Base-by-base conservation (phyloP, 2,329 filamentous ascomycete genomes). In the Fusarium armeniacum region DNA sequence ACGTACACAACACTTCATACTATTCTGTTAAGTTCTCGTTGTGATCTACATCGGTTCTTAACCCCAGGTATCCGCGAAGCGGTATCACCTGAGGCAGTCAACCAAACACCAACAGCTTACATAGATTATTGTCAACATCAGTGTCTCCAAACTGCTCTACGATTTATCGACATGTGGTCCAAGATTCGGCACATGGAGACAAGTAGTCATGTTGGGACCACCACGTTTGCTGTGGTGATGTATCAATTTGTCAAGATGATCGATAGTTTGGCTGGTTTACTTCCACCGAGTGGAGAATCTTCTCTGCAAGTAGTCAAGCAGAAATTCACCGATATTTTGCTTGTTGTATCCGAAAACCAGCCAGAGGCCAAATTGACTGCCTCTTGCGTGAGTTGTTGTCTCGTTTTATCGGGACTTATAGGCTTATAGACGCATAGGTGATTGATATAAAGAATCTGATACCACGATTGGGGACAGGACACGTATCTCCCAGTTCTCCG, bases 21-120 rank as follows among this genome's bases (percentile, higher is more conserved):
- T 0, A 12, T 67, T 0, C 8, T 74, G 1, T 56, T 72, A 15
- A 70, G 67, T 1, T 73, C 67, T 15, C 67, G 70, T 4, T 76
- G 74, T 22, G 74, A 77, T 22, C 59, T 77, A 0, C 73, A 75
- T 12, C 68, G 76, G 0, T 76, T 77, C 1, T 32, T 76, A 0
- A 72, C 76, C 0, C 72, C 75, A 0, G 75, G 71, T 0, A 76
- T 77, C 0, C 60, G 72, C 6, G 75, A 77, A 7, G 54, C 62
- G 0, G 69, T 74, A 0, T 74, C 66, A 0, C n/a, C 59, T 6
- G 68, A 69, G 15, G 70, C 66, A 3, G 22, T 63, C 11, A 16
- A 12, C 0, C 58, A 65, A 10, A 74, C 72, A 0, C 70, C 72
- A 1, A 26, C 24, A 26, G 24, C 24, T 26, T 26, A 26, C 24